Evolutionary conservation across 495 filamentous ascomycete genomes (phyloP).

Genomic region (Amniculicola lignicola): DNA sequence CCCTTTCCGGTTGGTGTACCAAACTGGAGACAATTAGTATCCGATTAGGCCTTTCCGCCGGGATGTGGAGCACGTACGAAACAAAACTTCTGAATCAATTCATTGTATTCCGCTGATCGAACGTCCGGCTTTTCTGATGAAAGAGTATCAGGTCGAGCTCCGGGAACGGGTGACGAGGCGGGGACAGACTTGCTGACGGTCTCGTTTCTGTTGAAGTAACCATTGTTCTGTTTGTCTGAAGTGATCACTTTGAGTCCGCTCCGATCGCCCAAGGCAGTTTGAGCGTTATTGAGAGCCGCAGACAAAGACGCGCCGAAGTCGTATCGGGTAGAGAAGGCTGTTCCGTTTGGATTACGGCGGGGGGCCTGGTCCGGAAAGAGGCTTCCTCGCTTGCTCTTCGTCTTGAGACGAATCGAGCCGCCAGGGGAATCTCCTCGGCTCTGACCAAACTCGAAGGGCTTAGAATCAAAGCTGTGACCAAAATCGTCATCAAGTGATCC

Average conservation of each 20-base stretch:
- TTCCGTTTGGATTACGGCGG: conserved; percentile 59
- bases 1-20: conserved; percentile 36
- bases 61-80: conserved; percentile 72
- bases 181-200: conserved; percentile 24
- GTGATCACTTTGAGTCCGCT: conserved; percentile 42
- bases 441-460: conserved; percentile 49
- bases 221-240: conserved; percentile 10
- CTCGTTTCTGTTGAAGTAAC: conserved; percentile 33
- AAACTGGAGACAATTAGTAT: conserved; percentile 42
- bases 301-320: conserved; percentile 87
- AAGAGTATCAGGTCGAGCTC: conserved; percentile 42
- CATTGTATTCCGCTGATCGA: conserved; percentile 82
- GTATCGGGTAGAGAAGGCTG: conserved; percentile 86
- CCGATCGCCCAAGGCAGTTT: conserved; percentile 49
- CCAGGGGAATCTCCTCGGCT: conserved; percentile 52
- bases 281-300: conserved; percentile 72
- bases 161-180: conserved; percentile 20
- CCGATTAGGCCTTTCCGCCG: conserved; percentile 22
- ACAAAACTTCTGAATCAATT: conserved; percentile 96
- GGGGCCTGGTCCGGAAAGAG: conserved; percentile 43
- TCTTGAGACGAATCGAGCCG: conserved; percentile 44
- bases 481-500: conserved; percentile 66
- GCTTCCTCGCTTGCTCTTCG: conserved; percentile 33
- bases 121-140: conserved; percentile 58
- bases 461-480: conserved; percentile 50